Conservation (phyloP, 495 filamentous ascomycete species). For the Penicillium roqueforti region DNA sequence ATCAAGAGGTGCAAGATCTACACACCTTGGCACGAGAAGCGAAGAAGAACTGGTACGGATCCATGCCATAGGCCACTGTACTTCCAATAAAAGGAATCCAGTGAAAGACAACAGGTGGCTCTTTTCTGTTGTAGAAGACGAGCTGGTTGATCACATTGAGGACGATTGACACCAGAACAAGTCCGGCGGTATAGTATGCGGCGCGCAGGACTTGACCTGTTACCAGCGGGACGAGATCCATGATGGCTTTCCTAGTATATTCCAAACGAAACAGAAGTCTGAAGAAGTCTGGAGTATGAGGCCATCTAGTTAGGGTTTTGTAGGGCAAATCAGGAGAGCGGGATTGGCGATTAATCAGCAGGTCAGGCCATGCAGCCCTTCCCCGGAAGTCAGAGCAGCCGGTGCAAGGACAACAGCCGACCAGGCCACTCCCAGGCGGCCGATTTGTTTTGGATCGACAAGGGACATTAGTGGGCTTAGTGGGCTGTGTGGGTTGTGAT, state of each 20-base stretch:
- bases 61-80: constrained; percentile 77
- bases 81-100: constrained; percentile 78
- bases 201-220: constrained; percentile 23
- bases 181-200: constrained; percentile 22
- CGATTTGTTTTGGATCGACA: not conserved
- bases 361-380: constrained; percentile 2
- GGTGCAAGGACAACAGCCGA: not conserved
- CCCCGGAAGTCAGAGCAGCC: constrained; percentile 8
- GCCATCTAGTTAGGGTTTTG: constrained; percentile 3
- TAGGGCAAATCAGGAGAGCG: constrained; percentile 20
- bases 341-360: constrained; percentile 22
- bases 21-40: constrained; percentile 65
- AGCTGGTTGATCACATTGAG: constrained; percentile 66
- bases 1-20: not conserved
- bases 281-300: not conserved
- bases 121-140: constrained; percentile 64
- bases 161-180: constrained; percentile 47
- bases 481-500: not conserved
- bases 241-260: not conserved
- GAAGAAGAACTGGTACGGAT: constrained; percentile 75
- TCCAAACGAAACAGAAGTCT: not conserved
- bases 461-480: not conserved
- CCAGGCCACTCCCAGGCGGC: constrained; percentile 5
- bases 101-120: constrained; percentile 80
- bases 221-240: constrained; percentile 20